Evolutionary conservation across 2,329 filamentous ascomycete genomes (phyloP).

Genomic region (Sclerotinia borealis): DNA sequence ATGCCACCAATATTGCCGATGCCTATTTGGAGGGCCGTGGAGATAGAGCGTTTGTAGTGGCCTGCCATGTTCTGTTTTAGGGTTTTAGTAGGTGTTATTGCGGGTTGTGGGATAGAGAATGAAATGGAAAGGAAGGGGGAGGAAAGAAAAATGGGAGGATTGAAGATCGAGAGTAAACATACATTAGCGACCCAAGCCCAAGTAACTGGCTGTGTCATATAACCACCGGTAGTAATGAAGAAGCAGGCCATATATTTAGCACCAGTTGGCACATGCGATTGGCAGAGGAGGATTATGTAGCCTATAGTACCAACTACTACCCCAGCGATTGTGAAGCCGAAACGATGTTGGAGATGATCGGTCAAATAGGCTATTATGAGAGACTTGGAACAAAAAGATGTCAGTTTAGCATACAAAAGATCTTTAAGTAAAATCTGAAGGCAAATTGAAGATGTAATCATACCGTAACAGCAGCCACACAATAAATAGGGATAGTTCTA

Average conservation of each 20-base stretch:
- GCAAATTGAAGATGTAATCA: background rate
- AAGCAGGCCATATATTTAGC: constrained; percentile 36
- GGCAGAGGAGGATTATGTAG: constrained; percentile 31
- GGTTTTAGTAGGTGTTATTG: background rate
- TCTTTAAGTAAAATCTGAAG: too few relatives aligned
- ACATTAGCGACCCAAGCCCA: constrained; percentile 45
- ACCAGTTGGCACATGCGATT: constrained; percentile 41
- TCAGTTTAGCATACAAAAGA: background rate
- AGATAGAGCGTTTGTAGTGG: constrained; percentile 18
- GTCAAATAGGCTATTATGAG: constrained; percentile 14
- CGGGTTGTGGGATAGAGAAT: background rate
- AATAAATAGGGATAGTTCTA: constrained; percentile 22
- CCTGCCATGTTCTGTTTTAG: constrained; percentile 13
- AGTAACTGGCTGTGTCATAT: constrained; percentile 32
- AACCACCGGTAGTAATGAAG: constrained; percentile 34
- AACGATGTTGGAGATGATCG: constrained; percentile 18
- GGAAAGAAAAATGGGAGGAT: background rate
- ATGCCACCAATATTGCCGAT: constrained; percentile 15
- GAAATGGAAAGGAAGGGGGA: background rate
- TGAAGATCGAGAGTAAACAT: background rate
- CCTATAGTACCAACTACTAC: constrained; percentile 16
- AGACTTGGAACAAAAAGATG: background rate
- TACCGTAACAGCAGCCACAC: constrained; percentile 13
- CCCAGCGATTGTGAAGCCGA: constrained; percentile 19
- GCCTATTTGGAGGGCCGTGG: background rate